phyloP scores from a whole-genome alignment of 2,329 filamentous ascomycete genomes.

The Fusarium algeriense region DNA sequence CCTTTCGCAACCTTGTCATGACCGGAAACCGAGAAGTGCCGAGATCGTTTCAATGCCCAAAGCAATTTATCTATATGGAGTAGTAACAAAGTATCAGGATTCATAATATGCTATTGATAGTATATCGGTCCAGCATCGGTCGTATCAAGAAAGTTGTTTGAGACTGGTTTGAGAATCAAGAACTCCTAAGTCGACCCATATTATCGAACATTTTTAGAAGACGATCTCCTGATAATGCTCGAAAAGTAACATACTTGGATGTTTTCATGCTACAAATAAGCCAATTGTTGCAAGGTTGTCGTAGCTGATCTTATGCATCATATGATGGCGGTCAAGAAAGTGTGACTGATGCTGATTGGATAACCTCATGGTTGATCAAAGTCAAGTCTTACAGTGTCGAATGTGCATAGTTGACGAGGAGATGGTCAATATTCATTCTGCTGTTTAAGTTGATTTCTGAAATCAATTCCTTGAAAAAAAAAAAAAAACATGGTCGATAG shows the following conservation, averaged over 20 bases:
- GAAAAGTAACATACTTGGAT: neutral
- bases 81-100: neutral
- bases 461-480: neutral
- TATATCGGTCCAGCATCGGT: neutral
- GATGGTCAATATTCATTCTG: neutral
- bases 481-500: neutral
- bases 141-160: neutral
- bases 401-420: neutral
- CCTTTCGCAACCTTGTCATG: no score
- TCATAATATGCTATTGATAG: neutral
- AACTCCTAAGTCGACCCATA: slow-evolving; percentile 5
- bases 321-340: slow-evolving; percentile 7
- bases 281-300: neutral
- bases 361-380: neutral
- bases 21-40: neutral
- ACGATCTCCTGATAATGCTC: neutral
- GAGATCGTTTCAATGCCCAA: neutral
- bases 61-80: neutral
- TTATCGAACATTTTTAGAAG: neutral
- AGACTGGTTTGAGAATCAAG: neutral
- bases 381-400: neutral
- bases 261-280: neutral
- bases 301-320: slow-evolving; percentile 6
- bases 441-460: neutral
- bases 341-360: slow-evolving; percentile 9